Base-by-base conservation (phyloP, 2,329 filamentous ascomycete genomes). In the Ophiostoma quercus region DNA sequence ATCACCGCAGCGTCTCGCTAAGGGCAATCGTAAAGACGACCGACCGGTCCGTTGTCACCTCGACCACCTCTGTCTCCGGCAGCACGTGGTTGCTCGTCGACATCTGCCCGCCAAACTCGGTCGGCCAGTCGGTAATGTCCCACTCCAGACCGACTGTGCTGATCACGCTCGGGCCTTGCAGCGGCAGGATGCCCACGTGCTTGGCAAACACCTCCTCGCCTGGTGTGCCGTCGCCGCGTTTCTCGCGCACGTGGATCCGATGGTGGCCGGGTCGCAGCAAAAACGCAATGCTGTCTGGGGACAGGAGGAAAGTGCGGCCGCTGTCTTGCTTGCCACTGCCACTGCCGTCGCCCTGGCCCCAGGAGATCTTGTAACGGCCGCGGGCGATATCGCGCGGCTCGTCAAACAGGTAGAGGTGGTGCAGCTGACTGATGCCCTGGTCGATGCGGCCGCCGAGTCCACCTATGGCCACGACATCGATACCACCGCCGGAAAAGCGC, bases 381-480 rank as follows among this genome's bases (percentile, higher is more conserved):
- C 11, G 25, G 12, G 19, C 37, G 5, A 4, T 19, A n/a, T 54
- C 57, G 57, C 63, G 67, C 37, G 51, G 68, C 57, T 68, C 74
- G 76, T 89, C 87, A 77, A 86, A 88, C 67, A 86, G 79, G 74
- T 87, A 94, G 65, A 98, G 84, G 77, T 97, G 92, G 77, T 97
- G 92, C 68, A 99, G 84, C 75, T 96, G 89, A 70, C 92, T 93
- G 66, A 99, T 84, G 1, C 90, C 94, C 78, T 99, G 95, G 79
- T 99, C 95, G 19, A 98, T 91, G 39, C 95, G 88, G 7, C 95
- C 95, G 62, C 92, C 92, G 0, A 98, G 84, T 1, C 94, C 92
- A 57, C 94, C 94, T 7, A 97, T 81, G 51, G 91, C 88, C 14
- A 97, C 83, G n/a, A 97, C 88, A 75, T 94, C 85, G 37, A 72